Base-by-base conservation (phyloP, 176 grass and related monocot genomes). In the Carex cristatella region DNA sequence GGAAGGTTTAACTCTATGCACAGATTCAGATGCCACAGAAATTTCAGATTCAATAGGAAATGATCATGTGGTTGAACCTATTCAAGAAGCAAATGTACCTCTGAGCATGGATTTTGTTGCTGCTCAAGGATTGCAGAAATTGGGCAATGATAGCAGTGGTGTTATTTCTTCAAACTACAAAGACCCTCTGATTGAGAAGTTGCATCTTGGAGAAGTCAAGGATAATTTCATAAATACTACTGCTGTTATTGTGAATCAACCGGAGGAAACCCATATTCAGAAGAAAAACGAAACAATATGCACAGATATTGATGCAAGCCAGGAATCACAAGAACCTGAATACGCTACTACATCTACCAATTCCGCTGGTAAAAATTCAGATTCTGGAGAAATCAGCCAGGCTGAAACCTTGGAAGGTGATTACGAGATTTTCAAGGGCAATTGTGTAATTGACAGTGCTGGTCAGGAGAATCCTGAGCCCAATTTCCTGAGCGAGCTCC, bases 401-500 rank as follows among this genome's bases (percentile, higher is more conserved):
- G 27, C 19, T 15, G 40, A 77, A 77, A 32, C 27, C 73, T 77
- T 77, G 46, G 49, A 27, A 77, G 27, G 13, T 77, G 49, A 56
- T 56, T 56, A 33, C 7, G 51, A 77, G 18, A 56, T 77, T 57
- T 32, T 77, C 5, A 78, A 57, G 5, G 73, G 73, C 4, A 33
- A 76, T 76, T 54, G 49, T 57, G 27, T 78, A 56, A 57, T 33
- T 56, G 49, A 57, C 23, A 56, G 51, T 7, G 5, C 73, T 32
- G 27, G 33, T 15, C 87, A 91, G 70, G 84, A 87, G 59, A 86
- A 87, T 49, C 85, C 92, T 87, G 94, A 94, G 12, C 92, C 90
- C 62, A 69, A 85, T 75, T 94, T 94, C 48, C 92, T 91, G 16
- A 84, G 89, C 57, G 90, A 93, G 42, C 90, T 91, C 67, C 53